A percentile compares a stretch with the other conserved stretches of the same genome.
phyloP scores from a whole-genome alignment of 163 green algal species.

The Coccomyxa subellipsoidea region DNA sequence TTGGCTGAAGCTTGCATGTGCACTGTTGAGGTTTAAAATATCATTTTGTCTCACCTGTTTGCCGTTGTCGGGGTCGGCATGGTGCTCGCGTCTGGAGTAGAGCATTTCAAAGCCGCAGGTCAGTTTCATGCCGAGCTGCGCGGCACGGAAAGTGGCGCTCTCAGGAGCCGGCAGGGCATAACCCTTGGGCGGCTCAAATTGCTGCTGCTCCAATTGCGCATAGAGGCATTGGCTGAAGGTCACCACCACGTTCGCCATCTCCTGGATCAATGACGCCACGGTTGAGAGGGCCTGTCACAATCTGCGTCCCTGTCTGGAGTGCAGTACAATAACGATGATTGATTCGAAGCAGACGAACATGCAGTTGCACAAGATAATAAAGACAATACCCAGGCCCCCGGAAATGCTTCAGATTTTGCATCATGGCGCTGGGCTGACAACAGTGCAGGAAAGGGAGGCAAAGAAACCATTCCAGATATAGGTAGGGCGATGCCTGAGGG shows the following conservation, averaged over 20 bases:
- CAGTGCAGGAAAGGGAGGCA: too few species aligned
- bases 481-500: conserved; percentile 11
- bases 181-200: conserved; percentile 50
- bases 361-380: too few species aligned
- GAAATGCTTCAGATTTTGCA: too few species aligned
- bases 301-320: too few species aligned
- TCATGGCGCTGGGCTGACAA: too few species aligned
- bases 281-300: too few species aligned
- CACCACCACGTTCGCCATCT: conserved; percentile 45
- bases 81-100: background rate
- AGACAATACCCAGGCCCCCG: too few species aligned
- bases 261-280: conserved; percentile 21
- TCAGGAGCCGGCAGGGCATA: conserved; percentile 43
- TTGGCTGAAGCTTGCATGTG: background rate
- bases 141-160: conserved; percentile 36
- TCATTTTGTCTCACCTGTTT: background rate
- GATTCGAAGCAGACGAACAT: too few species aligned
- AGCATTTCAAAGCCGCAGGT: conserved; percentile 75
- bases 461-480: too few species aligned
- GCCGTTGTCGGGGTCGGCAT: background rate
- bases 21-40: too few species aligned
- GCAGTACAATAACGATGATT: too few species aligned
- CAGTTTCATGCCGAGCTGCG: conserved; percentile 73
- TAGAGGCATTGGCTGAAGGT: conserved; percentile 74
- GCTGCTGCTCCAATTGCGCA: conserved; percentile 73